These are phyloP conservation scores for Strobilomyces confusus DNA, from an alignment of 768 basidiomycete genomes.

Conservation along the genomic window DNA sequence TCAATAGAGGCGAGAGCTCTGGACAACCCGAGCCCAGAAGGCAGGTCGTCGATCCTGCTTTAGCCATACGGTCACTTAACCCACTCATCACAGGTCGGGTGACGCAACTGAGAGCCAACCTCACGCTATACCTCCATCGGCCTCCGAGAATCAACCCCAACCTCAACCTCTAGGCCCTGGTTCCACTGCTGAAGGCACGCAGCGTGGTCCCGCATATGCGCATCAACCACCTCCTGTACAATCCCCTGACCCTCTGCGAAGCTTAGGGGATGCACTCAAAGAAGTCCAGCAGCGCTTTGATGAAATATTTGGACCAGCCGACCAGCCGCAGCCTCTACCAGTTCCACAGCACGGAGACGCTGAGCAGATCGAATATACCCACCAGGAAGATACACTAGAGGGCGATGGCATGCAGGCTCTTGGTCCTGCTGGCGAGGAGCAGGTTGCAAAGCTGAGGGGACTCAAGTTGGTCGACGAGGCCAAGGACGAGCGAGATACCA, in stretches of 20 bases:
- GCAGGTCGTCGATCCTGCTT: conserved; percentile 6
- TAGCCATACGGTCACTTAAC: not conserved
- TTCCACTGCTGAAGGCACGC: conserved; percentile 39
- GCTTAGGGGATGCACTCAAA: conserved; percentile 77
- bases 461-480: conserved; percentile 71
- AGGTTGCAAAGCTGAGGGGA: conserved; percentile 76
- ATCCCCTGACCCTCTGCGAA: conserved; percentile 59
- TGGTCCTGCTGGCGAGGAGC: conserved; percentile 81
- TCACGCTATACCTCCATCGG: not conserved
- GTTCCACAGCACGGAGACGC: conserved; percentile 36
- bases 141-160: conserved; percentile 2
- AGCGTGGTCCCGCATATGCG: conserved; percentile 42
- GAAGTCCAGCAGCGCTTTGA: conserved; percentile 82
- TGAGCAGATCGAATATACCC: conserved; percentile 65
- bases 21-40: conserved; percentile 17
- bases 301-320: conserved; percentile 59
- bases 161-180: conserved; percentile 24
- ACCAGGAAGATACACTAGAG: conserved; percentile 58
- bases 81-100: conserved; percentile 5
- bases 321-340: conserved; percentile 30
- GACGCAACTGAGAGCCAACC: conserved; percentile 10
- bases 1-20: conserved; percentile 21
- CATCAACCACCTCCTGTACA: conserved; percentile 35
- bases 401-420: conserved; percentile 83
- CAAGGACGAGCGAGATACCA: conserved; percentile 34